A percentile compares a stretch with the other conserved stretches of the same genome.
Evolutionary conservation across 164 flowering plant species (phyloP).

Genomic region (Berberis vulgaris): DNA sequence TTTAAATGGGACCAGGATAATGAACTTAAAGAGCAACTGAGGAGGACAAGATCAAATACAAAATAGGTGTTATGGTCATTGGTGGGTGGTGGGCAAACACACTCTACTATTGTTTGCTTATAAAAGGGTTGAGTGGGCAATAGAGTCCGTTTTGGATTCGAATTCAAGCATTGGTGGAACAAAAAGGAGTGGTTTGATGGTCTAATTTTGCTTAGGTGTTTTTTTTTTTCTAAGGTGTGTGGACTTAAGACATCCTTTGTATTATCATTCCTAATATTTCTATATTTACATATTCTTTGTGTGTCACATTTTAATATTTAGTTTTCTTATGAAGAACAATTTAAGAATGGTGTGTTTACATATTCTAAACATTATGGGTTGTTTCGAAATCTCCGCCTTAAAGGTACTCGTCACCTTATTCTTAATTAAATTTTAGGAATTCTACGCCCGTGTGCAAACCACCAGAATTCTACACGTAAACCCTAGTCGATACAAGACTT

Average conservation of each 20-base stretch:
- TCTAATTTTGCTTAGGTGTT: background rate
- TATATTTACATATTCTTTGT: background rate
- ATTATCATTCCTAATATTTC: background rate
- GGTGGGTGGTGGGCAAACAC: background rate
- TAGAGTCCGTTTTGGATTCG: background rate
- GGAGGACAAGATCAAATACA: no score
- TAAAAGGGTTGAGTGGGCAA: background rate
- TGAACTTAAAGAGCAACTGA: no score
- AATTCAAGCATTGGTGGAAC: background rate
- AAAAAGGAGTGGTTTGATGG: background rate
- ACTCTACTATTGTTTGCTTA: background rate
- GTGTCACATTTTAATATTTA: background rate
- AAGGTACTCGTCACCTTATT: no score
- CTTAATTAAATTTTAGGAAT: no score
- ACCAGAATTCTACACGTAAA: no score
- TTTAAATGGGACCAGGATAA: no score
- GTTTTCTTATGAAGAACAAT: no score
- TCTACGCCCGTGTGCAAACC: no score
- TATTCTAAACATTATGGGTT: no score
- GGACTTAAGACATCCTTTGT: background rate
- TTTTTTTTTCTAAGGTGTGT: background rate
- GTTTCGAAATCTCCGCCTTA: no score
- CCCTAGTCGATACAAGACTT: no score
- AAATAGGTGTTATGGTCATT: background rate
- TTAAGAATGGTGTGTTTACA: no score